Evolutionary conservation across 2,329 filamentous ascomycete species (phyloP).

Genomic region (Diaporthe eres): DNA sequence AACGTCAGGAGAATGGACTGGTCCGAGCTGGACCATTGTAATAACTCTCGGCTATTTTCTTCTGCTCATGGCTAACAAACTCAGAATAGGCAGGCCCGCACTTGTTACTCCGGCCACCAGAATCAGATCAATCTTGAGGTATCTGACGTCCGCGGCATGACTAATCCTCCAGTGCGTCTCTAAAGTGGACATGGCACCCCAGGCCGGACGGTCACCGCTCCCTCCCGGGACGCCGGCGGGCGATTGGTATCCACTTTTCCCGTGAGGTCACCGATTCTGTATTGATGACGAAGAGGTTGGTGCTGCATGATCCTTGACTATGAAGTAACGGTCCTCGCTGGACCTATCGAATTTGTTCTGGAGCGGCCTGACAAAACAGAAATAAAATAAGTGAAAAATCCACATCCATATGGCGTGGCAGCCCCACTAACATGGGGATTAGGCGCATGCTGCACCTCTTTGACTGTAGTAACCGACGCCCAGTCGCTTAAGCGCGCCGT

Average conservation of each 20-base stretch:
- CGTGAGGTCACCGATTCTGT: neutral
- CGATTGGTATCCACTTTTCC: constrained; percentile 28
- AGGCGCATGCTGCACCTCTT: neutral
- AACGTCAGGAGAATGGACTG: neutral
- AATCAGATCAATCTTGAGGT: neutral
- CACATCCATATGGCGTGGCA: neutral
- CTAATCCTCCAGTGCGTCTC: neutral
- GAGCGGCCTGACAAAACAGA: neutral
- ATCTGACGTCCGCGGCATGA: neutral
- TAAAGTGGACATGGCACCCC: neutral
- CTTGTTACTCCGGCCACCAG: neutral
- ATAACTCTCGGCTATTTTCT: neutral
- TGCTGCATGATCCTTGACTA: neutral
- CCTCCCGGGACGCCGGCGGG: constrained; percentile 6
- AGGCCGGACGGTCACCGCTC: constrained; percentile 19
- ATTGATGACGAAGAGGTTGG: neutral
- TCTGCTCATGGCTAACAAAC: neutral
- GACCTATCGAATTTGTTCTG: neutral
- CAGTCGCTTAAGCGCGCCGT: neutral
- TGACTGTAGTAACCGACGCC: neutral
- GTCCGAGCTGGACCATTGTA: neutral
- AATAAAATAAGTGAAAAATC: neutral
- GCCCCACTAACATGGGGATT: neutral
- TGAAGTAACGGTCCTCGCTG: neutral
- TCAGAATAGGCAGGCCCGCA: neutral